Conservation (phyloP, 2,329 filamentous ascomycete species). For the Leptographium wingfieldii region DNA sequence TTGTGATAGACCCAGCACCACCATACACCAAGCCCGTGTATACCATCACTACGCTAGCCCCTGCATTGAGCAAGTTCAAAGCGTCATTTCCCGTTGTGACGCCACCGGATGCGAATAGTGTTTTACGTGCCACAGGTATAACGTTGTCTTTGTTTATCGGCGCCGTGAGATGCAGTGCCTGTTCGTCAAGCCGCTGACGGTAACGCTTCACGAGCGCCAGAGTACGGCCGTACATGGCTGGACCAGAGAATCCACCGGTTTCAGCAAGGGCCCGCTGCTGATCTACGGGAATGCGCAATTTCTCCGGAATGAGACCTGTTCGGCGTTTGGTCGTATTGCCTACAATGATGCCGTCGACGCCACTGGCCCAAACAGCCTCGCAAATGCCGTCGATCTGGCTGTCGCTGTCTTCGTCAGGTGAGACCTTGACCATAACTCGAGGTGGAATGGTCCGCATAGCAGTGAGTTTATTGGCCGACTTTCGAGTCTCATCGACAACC, state of each 20-base stretch:
- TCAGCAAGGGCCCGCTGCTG: slow-evolving; percentile 61
- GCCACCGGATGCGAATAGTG: slow-evolving; percentile 87
- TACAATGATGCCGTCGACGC: slow-evolving; percentile 90
- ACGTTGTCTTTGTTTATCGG: slow-evolving; percentile 12
- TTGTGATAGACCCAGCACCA: slow-evolving; percentile 50
- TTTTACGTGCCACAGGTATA: slow-evolving; percentile 36
- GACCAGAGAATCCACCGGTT: slow-evolving; percentile 81
- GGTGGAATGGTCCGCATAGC: slow-evolving; percentile 53
- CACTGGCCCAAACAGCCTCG: slow-evolving; percentile 67
- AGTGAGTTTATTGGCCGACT: not conserved
- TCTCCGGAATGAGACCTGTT: slow-evolving; percentile 54
- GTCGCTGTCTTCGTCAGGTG: slow-evolving; percentile 82
- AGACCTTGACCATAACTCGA: slow-evolving; percentile 94
- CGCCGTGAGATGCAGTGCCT: slow-evolving; percentile 17
- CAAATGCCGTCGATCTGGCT: slow-evolving; percentile 80
- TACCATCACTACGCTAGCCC: slow-evolving; percentile 81
- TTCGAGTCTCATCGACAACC: slow-evolving; percentile 63
- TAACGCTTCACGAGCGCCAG: slow-evolving; percentile 70
- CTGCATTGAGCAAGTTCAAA: slow-evolving; percentile 68
- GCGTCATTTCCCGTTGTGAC: slow-evolving; percentile 84
- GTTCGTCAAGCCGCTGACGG: slow-evolving; percentile 50
- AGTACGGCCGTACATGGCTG: slow-evolving; percentile 74
- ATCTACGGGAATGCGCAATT: slow-evolving; percentile 47
- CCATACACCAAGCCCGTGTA: slow-evolving; percentile 67
- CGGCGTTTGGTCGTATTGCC: slow-evolving; percentile 91